phyloP scores from a whole-genome alignment of 2,329 filamentous ascomycete genomes.

The Claviceps humidiphila region DNA sequence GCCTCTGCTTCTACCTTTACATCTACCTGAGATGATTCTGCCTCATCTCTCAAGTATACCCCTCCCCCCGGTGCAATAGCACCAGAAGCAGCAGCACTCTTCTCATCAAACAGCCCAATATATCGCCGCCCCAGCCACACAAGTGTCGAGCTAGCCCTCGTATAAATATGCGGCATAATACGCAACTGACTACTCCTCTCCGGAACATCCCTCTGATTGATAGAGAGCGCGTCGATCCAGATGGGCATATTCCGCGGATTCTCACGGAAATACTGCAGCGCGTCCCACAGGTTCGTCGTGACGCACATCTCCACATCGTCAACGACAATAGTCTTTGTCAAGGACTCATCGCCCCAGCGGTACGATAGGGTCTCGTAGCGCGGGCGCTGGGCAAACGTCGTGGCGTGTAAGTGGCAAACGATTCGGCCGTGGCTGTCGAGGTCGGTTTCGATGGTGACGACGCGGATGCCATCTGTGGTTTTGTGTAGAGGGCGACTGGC shows the following conservation, averaged over 20 bases:
- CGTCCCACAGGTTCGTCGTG: conserved; percentile 8
- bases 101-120: neutral
- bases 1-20: too few species aligned
- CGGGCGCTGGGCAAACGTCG: conserved; percentile 5
- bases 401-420: conserved; percentile 2
- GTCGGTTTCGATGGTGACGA: conserved; percentile 4
- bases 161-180: conserved; percentile 12
- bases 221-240: conserved; percentile 11
- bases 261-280: conserved; percentile 7
- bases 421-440: conserved; percentile 2
- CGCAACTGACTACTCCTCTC: conserved; percentile 10
- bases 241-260: conserved; percentile 4
- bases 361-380: conserved; percentile 11
- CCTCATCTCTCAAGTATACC: too few species aligned
- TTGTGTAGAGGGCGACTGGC: conserved; percentile 1
- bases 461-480: conserved; percentile 6
- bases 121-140: conserved; percentile 9
- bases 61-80: too few species aligned
- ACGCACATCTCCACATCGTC: conserved; percentile 5
- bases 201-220: conserved; percentile 8
- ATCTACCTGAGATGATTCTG: too few species aligned
- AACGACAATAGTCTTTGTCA: conserved; percentile 5
- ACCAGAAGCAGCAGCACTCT: neutral
- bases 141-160: conserved; percentile 7
- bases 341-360: conserved; percentile 9